Conservation (phyloP, 2,329 filamentous ascomycete species). For the Chaetomiaceae sp. region DNA sequence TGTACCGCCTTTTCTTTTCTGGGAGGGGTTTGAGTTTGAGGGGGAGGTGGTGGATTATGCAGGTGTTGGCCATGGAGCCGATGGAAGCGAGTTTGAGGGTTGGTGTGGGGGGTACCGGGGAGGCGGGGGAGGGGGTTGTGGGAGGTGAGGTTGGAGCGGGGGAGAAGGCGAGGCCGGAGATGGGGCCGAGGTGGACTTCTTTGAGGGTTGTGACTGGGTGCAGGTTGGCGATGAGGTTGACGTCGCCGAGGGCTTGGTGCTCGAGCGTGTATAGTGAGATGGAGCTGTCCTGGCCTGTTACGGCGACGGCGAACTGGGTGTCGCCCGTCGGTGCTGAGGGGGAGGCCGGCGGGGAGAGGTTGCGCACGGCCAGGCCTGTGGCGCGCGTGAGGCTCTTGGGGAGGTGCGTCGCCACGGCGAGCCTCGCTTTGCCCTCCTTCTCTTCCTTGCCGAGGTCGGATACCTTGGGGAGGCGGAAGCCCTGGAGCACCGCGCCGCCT, state of each 20-base stretch:
- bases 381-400: conserved; percentile 67
- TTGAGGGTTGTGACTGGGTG: conserved; percentile 49
- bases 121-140: conserved; percentile 39
- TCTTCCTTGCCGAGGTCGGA: conserved; percentile 16
- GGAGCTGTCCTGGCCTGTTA: conserved; percentile 74
- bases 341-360: conserved; percentile 54
- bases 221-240: conserved; percentile 49
- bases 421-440: conserved; percentile 36
- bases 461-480: conserved; percentile 46
- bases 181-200: conserved; percentile 51
- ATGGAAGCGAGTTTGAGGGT: conserved; percentile 78
- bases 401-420: conserved; percentile 53
- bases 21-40: conserved; percentile 47
- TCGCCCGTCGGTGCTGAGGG: conserved; percentile 52
- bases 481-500: conserved; percentile 52
- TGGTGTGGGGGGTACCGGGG: conserved; percentile 47
- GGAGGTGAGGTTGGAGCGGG: conserved; percentile 33
- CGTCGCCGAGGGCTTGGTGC: conserved; percentile 45
- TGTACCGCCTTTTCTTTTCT: conserved; percentile 63
- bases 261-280: conserved; percentile 75
- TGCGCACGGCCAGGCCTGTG: conserved; percentile 71
- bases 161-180: conserved; percentile 57
- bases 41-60: conserved; percentile 74
- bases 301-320: conserved; percentile 73
- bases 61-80: conserved; percentile 67